Base-by-base conservation (phyloP, 2,329 filamentous ascomycete species). In the Aspergillus phoenicis region DNA sequence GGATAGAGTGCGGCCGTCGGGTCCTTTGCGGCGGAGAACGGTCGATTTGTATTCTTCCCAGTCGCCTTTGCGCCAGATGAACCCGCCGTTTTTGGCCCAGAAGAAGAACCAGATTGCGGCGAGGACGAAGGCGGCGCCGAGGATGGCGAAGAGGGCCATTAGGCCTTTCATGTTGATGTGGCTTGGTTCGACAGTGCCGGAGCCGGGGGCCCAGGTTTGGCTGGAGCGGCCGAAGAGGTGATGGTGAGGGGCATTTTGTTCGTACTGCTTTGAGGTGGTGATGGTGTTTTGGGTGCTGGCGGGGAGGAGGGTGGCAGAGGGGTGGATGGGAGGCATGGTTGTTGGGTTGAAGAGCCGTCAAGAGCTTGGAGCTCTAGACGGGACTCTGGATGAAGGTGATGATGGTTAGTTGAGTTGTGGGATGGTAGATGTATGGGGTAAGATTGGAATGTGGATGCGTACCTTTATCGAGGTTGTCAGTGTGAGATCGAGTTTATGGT, bases 11-110 rank as follows among this genome's bases (percentile, higher is more conserved):
- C 90, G 93, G 43, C 94, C 94, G 77, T 97, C 93, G 5, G 93
- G 92, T 0, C 93, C 93, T 71, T 90, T 93, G 57, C 93, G 90
- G 45, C 95, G 86, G 49, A 99, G 79, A 2, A 99, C 95, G 0
- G 94, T 97, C 1, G 90, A 89, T 76, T 98, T 98, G 86, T 99
- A 99, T 72, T 99, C 95, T 5, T 98, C 94, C 94, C 95, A 99
- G 78, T 99, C 95, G 38, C 87, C 83, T 64, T 96, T 81, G 51
- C 85, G 85, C 83, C 93, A 98, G 65, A 90, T 82, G 81, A 98
- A 97, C 13, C 95, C 95, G 63, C 95, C 95, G 70, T 98, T 97
- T 79, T 91, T 94, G 60, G 94, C 94, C 90, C 91, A 96, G 84
- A 96, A 96, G 85, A 99, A 98, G 84, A 99, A 97, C 93, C 95